Evolutionary conservation across 1,284 basidiomycete species (phyloP).

Genomic region (Moesziomyces sp.): DNA sequence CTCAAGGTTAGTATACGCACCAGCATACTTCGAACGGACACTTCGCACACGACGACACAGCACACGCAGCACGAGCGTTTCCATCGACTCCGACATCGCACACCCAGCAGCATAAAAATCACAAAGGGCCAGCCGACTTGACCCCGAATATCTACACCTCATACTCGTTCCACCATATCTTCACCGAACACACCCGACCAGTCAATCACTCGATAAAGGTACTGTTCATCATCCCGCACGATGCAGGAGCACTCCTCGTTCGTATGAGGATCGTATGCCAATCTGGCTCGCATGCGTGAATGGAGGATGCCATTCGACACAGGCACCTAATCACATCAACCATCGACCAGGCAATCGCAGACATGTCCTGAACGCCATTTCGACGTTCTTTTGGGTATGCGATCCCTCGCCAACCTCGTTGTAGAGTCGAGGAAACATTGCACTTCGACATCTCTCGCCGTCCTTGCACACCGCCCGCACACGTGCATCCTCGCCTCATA

Average conservation of each 20-base stretch:
- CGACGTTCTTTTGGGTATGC: no score
- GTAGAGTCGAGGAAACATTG: no score
- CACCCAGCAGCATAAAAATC: background rate
- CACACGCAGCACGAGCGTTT: constrained; percentile 27
- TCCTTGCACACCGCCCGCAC: background rate
- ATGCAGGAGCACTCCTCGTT: no score
- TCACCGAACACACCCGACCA: background rate
- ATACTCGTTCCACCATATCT: background rate
- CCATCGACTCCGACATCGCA: background rate
- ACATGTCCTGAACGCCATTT: no score
- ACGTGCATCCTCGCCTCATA: background rate
- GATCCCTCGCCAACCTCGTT: no score
- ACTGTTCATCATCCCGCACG: background rate
- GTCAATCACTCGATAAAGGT: background rate
- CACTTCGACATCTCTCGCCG: no score
- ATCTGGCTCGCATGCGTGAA: no score
- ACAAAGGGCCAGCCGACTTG: background rate
- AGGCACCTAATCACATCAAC: no score
- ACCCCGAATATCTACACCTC: background rate
- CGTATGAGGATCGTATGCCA: no score
- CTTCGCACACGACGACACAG: constrained; percentile 5
- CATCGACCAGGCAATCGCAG: no score
- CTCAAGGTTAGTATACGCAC: constrained; percentile 51
- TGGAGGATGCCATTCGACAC: no score
- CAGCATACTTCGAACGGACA: constrained; percentile 1